Evolutionary conservation across 23 red algal species (phyloP).

Genomic region (Agarophyton chilense): DNA sequence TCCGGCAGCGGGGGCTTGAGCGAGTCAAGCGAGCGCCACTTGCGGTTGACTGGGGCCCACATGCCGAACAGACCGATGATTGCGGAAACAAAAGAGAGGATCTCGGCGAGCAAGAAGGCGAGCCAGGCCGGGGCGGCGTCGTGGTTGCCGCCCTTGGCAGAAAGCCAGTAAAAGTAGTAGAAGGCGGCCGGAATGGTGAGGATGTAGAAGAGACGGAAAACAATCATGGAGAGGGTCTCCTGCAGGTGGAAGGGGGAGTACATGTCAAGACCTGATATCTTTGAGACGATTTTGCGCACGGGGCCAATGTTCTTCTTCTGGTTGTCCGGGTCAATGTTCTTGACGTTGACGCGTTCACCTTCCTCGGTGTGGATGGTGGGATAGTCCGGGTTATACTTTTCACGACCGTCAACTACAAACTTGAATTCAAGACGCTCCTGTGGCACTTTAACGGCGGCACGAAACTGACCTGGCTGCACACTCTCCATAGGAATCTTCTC

Average conservation of each 20-base stretch:
- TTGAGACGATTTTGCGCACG: conserved; percentile 61
- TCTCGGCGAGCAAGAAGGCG: conserved; percentile 59
- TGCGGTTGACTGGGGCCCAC: conserved; percentile 72
- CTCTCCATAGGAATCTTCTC: conserved; percentile 75
- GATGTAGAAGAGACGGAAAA: conserved; percentile 77
- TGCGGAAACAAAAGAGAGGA: conserved; percentile 54
- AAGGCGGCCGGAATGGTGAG: conserved; percentile 62
- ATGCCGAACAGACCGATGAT: conserved; percentile 79
- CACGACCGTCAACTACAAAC: conserved; percentile 68
- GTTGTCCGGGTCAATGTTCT: conserved; percentile 50
- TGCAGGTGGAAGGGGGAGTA: conserved; percentile 65
- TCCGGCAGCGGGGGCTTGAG: conserved; percentile 71
- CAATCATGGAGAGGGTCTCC: conserved; percentile 67
- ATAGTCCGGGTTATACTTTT: conserved; percentile 51
- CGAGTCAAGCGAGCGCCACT: conserved; percentile 74
- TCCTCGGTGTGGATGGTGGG: conserved; percentile 61
- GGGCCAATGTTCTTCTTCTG: conserved; percentile 26
- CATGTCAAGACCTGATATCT: conserved; percentile 70
- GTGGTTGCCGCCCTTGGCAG: conserved; percentile 54
- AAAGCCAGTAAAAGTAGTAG: conserved; percentile 87
- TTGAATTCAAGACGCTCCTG: conserved; percentile 65
- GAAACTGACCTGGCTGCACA: conserved; percentile 59
- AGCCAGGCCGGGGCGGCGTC: conserved; percentile 42
- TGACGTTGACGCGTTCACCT: conserved; percentile 71
- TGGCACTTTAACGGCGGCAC: conserved; percentile 51